Conservation (phyloP, 1,284 basidiomycete species). For the Leccinum pallidistipes region DNA sequence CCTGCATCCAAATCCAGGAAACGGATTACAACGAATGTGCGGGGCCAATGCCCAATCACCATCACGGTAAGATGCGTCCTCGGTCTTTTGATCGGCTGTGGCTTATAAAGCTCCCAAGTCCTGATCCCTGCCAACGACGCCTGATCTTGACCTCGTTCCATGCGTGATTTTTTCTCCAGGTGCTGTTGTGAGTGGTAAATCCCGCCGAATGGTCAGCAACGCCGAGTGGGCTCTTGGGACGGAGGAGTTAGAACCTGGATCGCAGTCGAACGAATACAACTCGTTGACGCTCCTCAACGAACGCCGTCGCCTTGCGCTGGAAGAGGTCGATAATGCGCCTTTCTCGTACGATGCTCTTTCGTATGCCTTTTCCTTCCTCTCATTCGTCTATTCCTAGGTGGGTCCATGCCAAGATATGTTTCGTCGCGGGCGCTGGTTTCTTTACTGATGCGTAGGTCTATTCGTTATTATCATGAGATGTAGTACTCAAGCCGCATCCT, state of each 20-base stretch:
- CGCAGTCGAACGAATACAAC: background rate
- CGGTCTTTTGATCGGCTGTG: constrained; percentile 6
- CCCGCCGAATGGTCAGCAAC: constrained; percentile 13
- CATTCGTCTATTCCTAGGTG: constrained; percentile 14
- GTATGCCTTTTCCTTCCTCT: background rate
- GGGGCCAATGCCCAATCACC: constrained; percentile 17
- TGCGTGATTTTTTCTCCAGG: constrained; percentile 3
- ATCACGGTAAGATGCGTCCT: constrained; percentile 4
- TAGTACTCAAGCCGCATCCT: background rate
- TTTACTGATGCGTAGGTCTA: constrained; percentile 26
- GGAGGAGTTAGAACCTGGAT: background rate
- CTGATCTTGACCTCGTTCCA: background rate
- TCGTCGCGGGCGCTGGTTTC: constrained; percentile 26
- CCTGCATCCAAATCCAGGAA: constrained; percentile 3
- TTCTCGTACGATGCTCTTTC: constrained; percentile 22
- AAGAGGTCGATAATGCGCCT: constrained; percentile 19
- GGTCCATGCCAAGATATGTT: constrained; percentile 25
- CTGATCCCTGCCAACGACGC: background rate
- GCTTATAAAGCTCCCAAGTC: constrained; percentile 18
- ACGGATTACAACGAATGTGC: constrained; percentile 25
- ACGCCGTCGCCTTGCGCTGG: constrained; percentile 19
- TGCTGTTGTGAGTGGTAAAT: background rate
- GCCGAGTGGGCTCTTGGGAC: constrained; percentile 5
- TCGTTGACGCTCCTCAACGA: constrained; percentile 22
- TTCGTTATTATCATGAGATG: background rate